Base-by-base conservation (phyloP, 805 yeast species). In the Kodamaea jinghongensis region DNA sequence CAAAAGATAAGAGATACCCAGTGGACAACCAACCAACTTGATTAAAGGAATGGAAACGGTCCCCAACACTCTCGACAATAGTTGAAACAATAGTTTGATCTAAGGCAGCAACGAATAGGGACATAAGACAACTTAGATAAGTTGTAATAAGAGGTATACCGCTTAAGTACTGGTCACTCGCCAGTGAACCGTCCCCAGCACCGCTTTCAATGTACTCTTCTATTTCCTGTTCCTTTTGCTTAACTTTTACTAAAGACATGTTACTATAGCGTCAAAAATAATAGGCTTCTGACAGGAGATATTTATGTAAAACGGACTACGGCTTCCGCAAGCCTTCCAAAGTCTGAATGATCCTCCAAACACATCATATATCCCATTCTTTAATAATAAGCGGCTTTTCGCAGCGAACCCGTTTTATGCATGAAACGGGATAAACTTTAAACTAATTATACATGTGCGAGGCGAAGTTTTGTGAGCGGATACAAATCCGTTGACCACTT, bases 21-120 rank as follows among this genome's bases (percentile, higher is more conserved):
- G 81, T 59, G 6, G 78, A 58, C 17, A 80, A 53, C 86, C 87
- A 80, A 3, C 81, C 80, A 6, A 79, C 63, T 41, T 76, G 68
- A 5, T 72, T 67, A 47, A 75, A 79, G 3, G 67, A 64, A 15
- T 67, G 47, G 50, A 80, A 79, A 43, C 75, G 60, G 36, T 61
- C 58, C 5, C 81, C 76, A 2, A 80, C 75, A 1, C 58, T 61
- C 12, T 76, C 68, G 34, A 79, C 58, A 9, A 77, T 59, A 1
- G 83, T 74, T 6, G 74, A 50, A 2, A 75, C 74, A 41, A 80
- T 79, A n/a, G 83, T 78, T 46, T 75, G 79, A 52, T 80, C 86
- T 30, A 80, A 55, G 0, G 83, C 82, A 11, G 67, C 57, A 27
- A 67, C 49, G 44, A 67, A 67, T 32, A 67, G 51, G 6, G 56